Base-by-base conservation (phyloP, 768 basidiomycete genomes). In the Paxillus rubicundulus region DNA sequence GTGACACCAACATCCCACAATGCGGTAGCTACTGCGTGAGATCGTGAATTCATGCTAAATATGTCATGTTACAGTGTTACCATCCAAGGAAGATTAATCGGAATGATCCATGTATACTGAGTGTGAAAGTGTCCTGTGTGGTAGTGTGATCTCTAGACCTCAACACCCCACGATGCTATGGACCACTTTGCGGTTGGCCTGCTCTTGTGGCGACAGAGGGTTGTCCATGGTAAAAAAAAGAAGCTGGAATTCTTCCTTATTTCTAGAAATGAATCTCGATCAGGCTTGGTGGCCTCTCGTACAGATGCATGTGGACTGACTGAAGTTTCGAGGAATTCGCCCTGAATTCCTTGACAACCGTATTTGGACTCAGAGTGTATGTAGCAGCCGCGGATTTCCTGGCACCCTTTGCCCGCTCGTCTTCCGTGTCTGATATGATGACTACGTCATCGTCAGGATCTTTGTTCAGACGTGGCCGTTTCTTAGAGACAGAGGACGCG, bases 161-260 rank as follows among this genome's bases (percentile, higher is more conserved):
- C 27, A 70, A 37, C 56, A 61, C 40, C 70, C 58, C 49, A 68
- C 73, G 47, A 69, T 73, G 54, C 87, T 85, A 2, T 64, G 79
- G 20, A 90, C 78, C 5, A 77, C 72, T 63, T 76, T 84, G 49
- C 79, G 73, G 40, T 58, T 55, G 44, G 55, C 61, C 53, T 75
- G 80, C 63, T 92, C 80, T 21, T 62, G 47, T 12, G 81, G 77
- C 2, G 76, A 76, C 45, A 93, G 69, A 6, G 88, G 84, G 2
- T 76, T 72, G 0, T 74, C 77, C 71, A 93, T 78, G 1, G 89
- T 87, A 60, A 94, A 93, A 61, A 84, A 87, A 28, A 97, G 74
- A 16, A 96, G 81, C 65, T 97, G 93, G 63, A 89, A 93, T 41
- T 86, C 76, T 53, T 80, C 72, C 58, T 76, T 61, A 38, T 51